These are phyloP conservation scores for Zasmidium citrigriseum DNA, from an alignment of 2,329 filamentous ascomycete species.

Conservation along the genomic window DNA sequence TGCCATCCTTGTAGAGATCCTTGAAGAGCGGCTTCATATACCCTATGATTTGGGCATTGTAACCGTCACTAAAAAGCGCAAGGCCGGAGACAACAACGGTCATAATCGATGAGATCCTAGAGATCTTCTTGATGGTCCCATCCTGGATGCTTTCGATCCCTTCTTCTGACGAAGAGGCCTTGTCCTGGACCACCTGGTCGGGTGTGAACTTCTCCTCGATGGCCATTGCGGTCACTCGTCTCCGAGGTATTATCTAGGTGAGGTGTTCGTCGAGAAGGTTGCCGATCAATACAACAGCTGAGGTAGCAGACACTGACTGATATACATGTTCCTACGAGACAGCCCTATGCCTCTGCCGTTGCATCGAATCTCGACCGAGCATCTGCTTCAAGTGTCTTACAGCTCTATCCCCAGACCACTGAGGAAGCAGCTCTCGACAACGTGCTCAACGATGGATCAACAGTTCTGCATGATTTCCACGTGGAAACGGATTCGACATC, in stretches of 20 bases:
- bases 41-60: slow-evolving; percentile 47
- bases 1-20: slow-evolving; percentile 43
- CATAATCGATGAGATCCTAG: slow-evolving; percentile 40
- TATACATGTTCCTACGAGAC: background rate
- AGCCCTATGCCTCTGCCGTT: background rate
- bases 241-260: background rate
- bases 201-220: slow-evolving; percentile 2
- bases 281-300: background rate
- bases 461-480: background rate
- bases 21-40: slow-evolving; percentile 45
- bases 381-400: background rate
- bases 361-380: background rate
- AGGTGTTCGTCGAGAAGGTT: background rate
- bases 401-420: background rate
- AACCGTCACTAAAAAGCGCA: slow-evolving; percentile 38
- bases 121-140: slow-evolving; percentile 14
- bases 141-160: slow-evolving; percentile 7
- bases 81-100: slow-evolving; percentile 49
- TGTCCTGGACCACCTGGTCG: background rate
- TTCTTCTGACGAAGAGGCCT: slow-evolving; percentile 5
- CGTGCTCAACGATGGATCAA: background rate
- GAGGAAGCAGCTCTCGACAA: background rate
- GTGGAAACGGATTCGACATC: background rate
- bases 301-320: background rate
- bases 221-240: background rate